Percentiles rank a stretch among this genome's conserved stretches.
These are phyloP conservation scores for Wickerhamiella azyma DNA, from an alignment of 805 yeast genomes.

Conservation along the genomic window DNA sequence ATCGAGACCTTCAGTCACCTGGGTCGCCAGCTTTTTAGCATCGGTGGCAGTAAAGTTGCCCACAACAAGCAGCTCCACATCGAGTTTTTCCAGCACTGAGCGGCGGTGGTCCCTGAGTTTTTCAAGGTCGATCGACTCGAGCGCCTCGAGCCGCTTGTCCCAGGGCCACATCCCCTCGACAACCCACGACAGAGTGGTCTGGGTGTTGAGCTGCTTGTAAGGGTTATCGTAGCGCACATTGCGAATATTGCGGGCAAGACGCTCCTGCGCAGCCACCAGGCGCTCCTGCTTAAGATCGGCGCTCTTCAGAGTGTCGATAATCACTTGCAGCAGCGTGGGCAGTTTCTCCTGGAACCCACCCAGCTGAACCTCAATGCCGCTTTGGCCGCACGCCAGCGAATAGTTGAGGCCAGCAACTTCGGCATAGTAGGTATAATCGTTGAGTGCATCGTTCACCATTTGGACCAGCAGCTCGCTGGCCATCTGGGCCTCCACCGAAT, in stretches of 20 bases:
- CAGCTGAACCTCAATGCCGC: conserved; percentile 55
- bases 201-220: conserved; percentile 57
- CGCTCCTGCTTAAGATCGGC: conserved; percentile 43
- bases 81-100: conserved; percentile 40
- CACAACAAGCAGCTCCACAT: conserved; percentile 55
- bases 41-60: conserved; percentile 55
- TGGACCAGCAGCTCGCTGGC: conserved; percentile 52
- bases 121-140: conserved; percentile 30
- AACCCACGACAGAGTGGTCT: conserved; percentile 42
- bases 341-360: conserved; percentile 79
- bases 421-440: conserved; percentile 72
- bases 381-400: conserved; percentile 43
- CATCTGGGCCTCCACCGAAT: conserved; percentile 30
- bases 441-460: conserved; percentile 58
- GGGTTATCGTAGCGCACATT: conserved; percentile 67
- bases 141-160: conserved; percentile 46
- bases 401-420: conserved; percentile 62
- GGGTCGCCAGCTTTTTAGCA: conserved; percentile 35
- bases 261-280: conserved; percentile 55
- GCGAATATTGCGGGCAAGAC: conserved; percentile 43
- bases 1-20: conserved; percentile 30
- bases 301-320: conserved; percentile 38
- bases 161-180: conserved; percentile 58
- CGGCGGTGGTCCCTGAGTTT: conserved; percentile 10
- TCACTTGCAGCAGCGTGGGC: conserved; percentile 43